phyloP scores from a whole-genome alignment of 2,329 filamentous ascomycete species.

The Penicillium carneum region DNA sequence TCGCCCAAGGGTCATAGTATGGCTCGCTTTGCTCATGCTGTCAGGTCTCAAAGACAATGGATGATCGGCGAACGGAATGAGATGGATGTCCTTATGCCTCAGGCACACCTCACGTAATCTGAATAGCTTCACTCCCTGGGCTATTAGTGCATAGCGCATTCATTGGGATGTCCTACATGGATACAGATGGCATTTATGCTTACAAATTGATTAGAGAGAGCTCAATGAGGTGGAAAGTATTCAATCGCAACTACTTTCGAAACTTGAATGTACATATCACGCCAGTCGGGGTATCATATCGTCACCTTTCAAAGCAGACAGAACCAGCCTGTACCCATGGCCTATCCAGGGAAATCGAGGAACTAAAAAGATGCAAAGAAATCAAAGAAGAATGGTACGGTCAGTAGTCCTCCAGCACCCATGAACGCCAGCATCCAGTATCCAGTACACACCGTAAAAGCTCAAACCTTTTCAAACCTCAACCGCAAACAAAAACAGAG shows the following conservation, averaged over 20 bases:
- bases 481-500: constrained; percentile 21
- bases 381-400: constrained; percentile 7
- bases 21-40: constrained; percentile 17
- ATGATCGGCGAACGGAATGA: constrained; percentile 25
- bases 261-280: constrained; percentile 23
- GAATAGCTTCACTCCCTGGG: background rate
- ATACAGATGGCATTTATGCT: background rate
- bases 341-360: constrained; percentile 16
- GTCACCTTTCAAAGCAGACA: constrained; percentile 35
- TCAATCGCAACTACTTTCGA: constrained; percentile 25
- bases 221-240: constrained; percentile 8
- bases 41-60: constrained; percentile 21
- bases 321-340: constrained; percentile 30
- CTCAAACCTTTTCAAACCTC: background rate
- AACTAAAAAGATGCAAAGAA: constrained; percentile 17
- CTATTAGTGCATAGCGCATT: background rate
- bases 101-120: constrained; percentile 28
- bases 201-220: background rate
- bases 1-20: constrained; percentile 9
- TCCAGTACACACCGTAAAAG: background rate
- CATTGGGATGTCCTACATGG: background rate
- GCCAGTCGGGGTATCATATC: constrained; percentile 44
- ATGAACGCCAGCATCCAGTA: constrained; percentile 30
- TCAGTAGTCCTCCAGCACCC: constrained; percentile 9
- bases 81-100: constrained; percentile 23